Evolutionary conservation across 345 rosid genomes (phyloP).

Genomic region (Syzygium grande): DNA sequence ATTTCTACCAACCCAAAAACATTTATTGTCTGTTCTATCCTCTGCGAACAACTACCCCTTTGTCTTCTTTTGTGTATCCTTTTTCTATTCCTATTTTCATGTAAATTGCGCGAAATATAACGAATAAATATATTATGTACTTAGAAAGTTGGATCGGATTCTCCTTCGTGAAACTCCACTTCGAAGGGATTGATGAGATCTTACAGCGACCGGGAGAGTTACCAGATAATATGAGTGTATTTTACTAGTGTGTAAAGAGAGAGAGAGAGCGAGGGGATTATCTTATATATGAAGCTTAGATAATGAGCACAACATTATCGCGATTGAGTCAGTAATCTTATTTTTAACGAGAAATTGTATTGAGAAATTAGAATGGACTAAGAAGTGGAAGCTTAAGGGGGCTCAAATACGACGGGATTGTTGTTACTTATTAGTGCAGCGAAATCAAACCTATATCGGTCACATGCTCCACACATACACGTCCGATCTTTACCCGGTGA

Average conservation of each 20-base stretch:
- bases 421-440: background rate
- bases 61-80: background rate
- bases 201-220: background rate
- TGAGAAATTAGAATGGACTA: background rate
- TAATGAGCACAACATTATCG: background rate
- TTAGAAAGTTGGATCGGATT: background rate
- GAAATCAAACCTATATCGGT: background rate
- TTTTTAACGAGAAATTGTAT: background rate
- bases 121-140: no score
- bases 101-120: background rate
- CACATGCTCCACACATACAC: background rate
- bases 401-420: background rate
- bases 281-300: background rate
- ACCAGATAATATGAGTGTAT: background rate
- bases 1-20: slow-evolving; percentile 18
- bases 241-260: background rate
- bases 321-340: background rate
- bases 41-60: background rate
- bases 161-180: background rate
- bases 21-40: slow-evolving; percentile 5
- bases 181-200: background rate
- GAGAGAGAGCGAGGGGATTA: background rate
- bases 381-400: background rate
- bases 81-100: background rate
- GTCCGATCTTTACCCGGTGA: background rate